Evolutionary conservation across 139 green algal species (phyloP), one percentile per base, ranked within the genome.

Genomic region (Chloropicon primus): DNA sequence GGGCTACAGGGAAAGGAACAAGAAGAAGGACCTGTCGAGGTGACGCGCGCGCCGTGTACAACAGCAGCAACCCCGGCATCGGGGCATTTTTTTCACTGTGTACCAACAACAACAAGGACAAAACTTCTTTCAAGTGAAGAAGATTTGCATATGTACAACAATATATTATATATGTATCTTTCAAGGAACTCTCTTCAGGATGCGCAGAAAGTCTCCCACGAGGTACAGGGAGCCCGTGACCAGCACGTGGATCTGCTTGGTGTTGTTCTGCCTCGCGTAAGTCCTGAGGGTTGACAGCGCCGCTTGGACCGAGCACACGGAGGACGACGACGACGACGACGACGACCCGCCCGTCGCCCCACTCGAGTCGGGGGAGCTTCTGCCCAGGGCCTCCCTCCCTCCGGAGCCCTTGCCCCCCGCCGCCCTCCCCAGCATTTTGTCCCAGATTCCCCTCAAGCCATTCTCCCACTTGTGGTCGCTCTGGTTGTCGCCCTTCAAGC

Each of bases 181-280:
- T 62, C 17, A 62, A 62, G 41, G 41, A 62, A 62, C 17, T 62
- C 41, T 62, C 41, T 62, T 62, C 41, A 62, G 41, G 41, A 62
- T 62, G 10, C 41, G 5, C 41, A 82, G 28, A n/a, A 79, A 27
- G 53, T 82, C 78, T n/a, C 78, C 78, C 25, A 82, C 78, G 3
- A 82, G 27, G 25, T 82, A 82, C 24, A 82, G 27, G n/a, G 54
- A 78, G 27, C 78, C 78, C 22, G 78, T 78, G 28, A 82, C 78
- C 1, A 82, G 73, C 73, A 82, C 78, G 28, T 82, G 28, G 28
- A 82, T 54, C 53, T 62, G 75, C 53, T 62, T 62, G 10, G 41
- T 62, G 41, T 62, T 62, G 41, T 62, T 62, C 41, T 62, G 41
- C 41, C 41, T 62, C 10, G 41, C 41, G 41, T 62, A 62, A 5